Evolutionary conservation across 2,329 filamentous ascomycete genomes (phyloP).

Genomic region (Dactylellina leptospora): DNA sequence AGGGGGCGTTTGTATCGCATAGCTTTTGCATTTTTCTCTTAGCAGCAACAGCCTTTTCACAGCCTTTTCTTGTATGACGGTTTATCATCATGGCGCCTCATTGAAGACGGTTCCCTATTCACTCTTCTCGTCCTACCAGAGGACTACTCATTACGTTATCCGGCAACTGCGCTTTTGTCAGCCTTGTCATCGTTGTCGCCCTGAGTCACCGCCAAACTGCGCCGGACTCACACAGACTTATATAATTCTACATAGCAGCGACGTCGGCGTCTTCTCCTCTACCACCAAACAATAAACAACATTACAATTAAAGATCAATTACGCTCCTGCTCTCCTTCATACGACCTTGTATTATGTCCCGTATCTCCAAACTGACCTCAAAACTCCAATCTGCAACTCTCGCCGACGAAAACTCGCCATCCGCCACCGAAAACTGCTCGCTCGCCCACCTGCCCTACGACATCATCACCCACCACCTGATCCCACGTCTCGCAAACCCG

Average conservation of each 20-base stretch:
- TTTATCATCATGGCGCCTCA: background rate
- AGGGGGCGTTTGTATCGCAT: background rate
- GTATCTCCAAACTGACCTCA: conserved; percentile 26
- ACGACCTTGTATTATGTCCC: conserved; percentile 28
- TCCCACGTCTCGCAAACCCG: conserved; percentile 35
- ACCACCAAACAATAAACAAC: background rate
- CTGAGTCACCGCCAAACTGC: too few relatives aligned
- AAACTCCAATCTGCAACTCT: conserved; percentile 27
- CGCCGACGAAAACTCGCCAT: background rate
- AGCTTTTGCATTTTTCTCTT: background rate
- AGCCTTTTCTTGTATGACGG: background rate
- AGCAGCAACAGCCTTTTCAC: background rate
- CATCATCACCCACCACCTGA: conserved; percentile 42
- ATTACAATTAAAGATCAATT: background rate
- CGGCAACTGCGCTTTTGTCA: too few relatives aligned
- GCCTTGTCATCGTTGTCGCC: too few relatives aligned
- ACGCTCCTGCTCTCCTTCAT: background rate
- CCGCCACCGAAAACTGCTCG: background rate
- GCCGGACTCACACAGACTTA: too few relatives aligned
- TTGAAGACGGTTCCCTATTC: too few relatives aligned
- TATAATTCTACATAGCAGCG: too few relatives aligned
- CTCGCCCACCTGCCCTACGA: conserved; percentile 29
- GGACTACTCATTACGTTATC: too few relatives aligned
- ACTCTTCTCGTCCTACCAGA: too few relatives aligned
- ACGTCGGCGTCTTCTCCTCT: background rate